phyloP scores from a whole-genome alignment of 2,329 filamentous ascomycete species.

The Pseudogymnoascus sp. region DNA sequence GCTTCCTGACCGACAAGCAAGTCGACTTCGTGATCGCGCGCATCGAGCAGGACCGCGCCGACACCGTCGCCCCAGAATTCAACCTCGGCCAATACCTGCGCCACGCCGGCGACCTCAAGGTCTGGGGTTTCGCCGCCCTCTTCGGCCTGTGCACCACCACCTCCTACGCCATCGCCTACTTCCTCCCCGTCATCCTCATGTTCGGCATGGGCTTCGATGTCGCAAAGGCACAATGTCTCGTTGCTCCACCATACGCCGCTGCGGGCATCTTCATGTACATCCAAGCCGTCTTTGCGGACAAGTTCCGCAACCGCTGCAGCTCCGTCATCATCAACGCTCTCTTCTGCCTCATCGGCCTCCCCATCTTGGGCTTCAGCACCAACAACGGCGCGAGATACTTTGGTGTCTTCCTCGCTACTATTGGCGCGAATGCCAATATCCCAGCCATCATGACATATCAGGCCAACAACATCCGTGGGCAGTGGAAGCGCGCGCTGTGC shows the following conservation, averaged over 20 bases:
- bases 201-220: slow-evolving; percentile 44
- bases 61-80: slow-evolving; percentile 39
- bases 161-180: slow-evolving; percentile 67
- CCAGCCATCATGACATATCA: slow-evolving; percentile 71
- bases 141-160: slow-evolving; percentile 62
- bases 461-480: slow-evolving; percentile 78
- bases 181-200: slow-evolving; percentile 63
- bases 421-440: slow-evolving; percentile 60
- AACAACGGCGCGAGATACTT: slow-evolving; percentile 44
- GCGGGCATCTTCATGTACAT: slow-evolving; percentile 36
- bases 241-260: slow-evolving; percentile 41
- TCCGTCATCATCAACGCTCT: slow-evolving; percentile 42
- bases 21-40: slow-evolving; percentile 41
- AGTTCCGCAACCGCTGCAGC: slow-evolving; percentile 41
- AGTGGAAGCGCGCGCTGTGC: slow-evolving; percentile 80
- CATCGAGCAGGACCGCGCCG: slow-evolving; percentile 49
- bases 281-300: slow-evolving; percentile 42
- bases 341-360: slow-evolving; percentile 26
- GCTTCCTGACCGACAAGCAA: slow-evolving; percentile 43
- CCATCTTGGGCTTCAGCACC: slow-evolving; percentile 41
- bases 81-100: slow-evolving; percentile 37
- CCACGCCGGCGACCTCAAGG: slow-evolving; percentile 43
- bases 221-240: slow-evolving; percentile 42
- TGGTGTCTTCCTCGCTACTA: slow-evolving; percentile 43
- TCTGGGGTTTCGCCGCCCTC: slow-evolving; percentile 53